Base-by-base conservation (phyloP, 2,329 filamentous ascomycete genomes). In the Colletotrichum tofieldiae region DNA sequence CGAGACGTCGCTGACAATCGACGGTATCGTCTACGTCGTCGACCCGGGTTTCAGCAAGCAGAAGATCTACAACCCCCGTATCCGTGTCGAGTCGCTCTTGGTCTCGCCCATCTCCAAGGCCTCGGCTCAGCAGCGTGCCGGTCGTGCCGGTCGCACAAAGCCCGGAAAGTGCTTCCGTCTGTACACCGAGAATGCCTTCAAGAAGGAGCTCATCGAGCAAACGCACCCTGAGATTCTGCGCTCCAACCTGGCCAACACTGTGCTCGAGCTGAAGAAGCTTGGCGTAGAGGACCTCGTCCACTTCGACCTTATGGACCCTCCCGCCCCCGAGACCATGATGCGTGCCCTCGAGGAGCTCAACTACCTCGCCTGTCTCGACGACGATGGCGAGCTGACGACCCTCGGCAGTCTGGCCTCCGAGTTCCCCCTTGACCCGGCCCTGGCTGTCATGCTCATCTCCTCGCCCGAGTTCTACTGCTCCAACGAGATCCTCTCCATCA, bases 31-130 rank as follows among this genome's bases (percentile, higher is more conserved):
- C 45, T 99, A 98, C 79, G 96, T 99, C 43, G 96, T 99, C n/a
- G 96, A 99, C 79, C 96, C 96, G 2, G 96, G 96, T 45, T 99
- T 99, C 86, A 98, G 95, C 85, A 99, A 99, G 86, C 96, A 99
- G 80, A 99, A 98, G 84, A 96, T 98, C 74, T 99, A 98, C 87
- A 98, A 99, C 82, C 96, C 96, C 29, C 92, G 96, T 73, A 97
- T 98, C 77, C 92, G 96, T 82, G 95, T 99, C 75, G 96, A 99
- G 84, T 98, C 96, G 1, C 89, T 99, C 9, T 88, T 99, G n/a
- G 96, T 99, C 6, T 98, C 96, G 3, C 95, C 96, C 29, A 98
- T 99, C 77, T 98, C 95, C 71, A 98, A 98, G 82, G 96, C 96
- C 32, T 98, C 96, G 1, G 96, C 97, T 12, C 94, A 98, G 81